phyloP scores from a whole-genome alignment of 192 early-diverging fungal genomes.

The Entomortierella chlamydospora region DNA sequence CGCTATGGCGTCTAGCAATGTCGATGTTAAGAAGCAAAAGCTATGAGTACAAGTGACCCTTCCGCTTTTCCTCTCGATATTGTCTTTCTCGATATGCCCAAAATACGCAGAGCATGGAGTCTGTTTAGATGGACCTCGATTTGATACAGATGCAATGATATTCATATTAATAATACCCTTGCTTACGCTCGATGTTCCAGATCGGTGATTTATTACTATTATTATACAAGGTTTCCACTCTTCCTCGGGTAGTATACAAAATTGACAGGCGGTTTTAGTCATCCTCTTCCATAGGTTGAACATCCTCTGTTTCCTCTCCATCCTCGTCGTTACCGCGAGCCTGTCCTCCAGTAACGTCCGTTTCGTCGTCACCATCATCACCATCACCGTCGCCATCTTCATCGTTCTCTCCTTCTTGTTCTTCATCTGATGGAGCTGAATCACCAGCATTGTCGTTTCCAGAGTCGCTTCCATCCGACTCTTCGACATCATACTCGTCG shows the following conservation, averaged over 20 bases:
- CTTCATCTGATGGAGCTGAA: neutral
- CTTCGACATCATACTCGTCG: conserved; percentile 14
- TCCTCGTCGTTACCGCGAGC: neutral
- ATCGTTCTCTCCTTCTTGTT: neutral
- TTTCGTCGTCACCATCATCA: neutral
- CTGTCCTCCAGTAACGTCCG: neutral
- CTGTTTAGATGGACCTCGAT: too few relatives aligned
- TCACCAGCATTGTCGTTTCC: neutral
- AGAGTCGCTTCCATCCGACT: conserved; percentile 9
- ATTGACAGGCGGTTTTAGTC: neutral
- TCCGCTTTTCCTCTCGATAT: too few relatives aligned
- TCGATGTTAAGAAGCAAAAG: too few relatives aligned
- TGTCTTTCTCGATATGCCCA: too few relatives aligned
- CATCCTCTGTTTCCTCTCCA: neutral
- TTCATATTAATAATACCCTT: too few relatives aligned
- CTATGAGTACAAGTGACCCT: too few relatives aligned
- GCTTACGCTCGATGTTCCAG: too few relatives aligned
- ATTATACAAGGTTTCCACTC: too few relatives aligned
- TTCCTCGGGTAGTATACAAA: neutral
- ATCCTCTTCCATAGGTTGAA: neutral
- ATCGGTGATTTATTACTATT: too few relatives aligned
- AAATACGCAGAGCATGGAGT: too few relatives aligned
- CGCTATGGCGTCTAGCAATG: too few relatives aligned
- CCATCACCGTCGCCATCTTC: neutral
- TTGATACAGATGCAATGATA: too few relatives aligned